Conservation (phyloP, 805 yeast genomes). For the Teunomyces kruisii region DNA sequence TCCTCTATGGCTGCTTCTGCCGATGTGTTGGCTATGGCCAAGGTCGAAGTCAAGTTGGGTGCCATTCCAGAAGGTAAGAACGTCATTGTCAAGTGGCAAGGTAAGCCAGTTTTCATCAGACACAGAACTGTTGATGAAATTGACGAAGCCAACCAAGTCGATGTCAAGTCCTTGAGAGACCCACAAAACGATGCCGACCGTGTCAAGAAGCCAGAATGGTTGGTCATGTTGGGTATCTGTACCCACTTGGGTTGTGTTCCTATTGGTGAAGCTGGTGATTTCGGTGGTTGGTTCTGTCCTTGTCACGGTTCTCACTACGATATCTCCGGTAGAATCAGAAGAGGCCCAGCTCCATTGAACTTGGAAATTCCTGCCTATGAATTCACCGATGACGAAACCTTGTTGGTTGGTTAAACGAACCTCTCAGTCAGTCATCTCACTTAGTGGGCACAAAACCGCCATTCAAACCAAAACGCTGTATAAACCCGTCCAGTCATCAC, state of each 20-base stretch:
- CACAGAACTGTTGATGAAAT: constrained; percentile 95
- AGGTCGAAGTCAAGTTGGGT: constrained; percentile 93
- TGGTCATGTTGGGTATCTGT: constrained; percentile 98
- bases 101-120: constrained; percentile 99
- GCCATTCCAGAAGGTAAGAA: constrained; percentile 97
- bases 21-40: constrained; percentile 98
- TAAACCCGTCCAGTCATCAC: constrained; percentile 1
- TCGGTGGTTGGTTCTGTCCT: constrained; percentile 99
- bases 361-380: constrained; percentile 94
- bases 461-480: not conserved
- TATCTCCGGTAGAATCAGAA: constrained; percentile 99
- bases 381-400: constrained; percentile 73
- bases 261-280: constrained; percentile 99
- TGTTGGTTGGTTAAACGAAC: constrained; percentile 73
- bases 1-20: constrained; percentile 96
- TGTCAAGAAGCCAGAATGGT: constrained; percentile 97
- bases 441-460: not conserved
- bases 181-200: constrained; percentile 93
- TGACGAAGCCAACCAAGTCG: constrained; percentile 87
- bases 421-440: constrained; percentile 1
- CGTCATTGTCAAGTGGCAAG: constrained; percentile 99
- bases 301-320: constrained; percentile 99
- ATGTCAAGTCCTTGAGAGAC: constrained; percentile 79
- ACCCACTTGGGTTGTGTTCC: constrained; percentile 99
- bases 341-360: constrained; percentile 99